These are phyloP conservation scores for Fusarium nygamai DNA, from an alignment of 2,329 filamentous ascomycete genomes.

Conservation along the genomic window DNA sequence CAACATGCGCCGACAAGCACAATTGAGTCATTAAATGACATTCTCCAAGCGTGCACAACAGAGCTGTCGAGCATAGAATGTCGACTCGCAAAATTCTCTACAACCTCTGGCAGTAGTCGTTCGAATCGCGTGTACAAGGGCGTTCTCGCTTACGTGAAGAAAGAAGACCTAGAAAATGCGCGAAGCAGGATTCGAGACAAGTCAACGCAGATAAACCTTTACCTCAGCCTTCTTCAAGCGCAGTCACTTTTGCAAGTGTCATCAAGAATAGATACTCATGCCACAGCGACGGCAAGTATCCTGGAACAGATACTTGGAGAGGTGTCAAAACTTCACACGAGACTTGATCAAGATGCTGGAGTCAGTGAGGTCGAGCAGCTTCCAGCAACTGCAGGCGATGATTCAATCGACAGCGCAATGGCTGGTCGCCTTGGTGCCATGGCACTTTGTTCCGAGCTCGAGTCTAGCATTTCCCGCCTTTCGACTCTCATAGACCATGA, in stretches of 20 bases:
- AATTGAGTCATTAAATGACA: background rate
- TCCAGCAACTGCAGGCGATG: background rate
- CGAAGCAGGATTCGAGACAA: slow-evolving; percentile 18
- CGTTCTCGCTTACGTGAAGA: slow-evolving; percentile 9
- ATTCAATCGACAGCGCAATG: background rate
- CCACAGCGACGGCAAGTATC: background rate
- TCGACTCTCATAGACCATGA: slow-evolving; percentile 6
- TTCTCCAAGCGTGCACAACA: background rate
- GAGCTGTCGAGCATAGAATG: background rate
- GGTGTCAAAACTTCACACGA: slow-evolving; percentile 3
- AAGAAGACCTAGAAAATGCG: slow-evolving; percentile 15
- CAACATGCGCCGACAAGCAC: background rate
- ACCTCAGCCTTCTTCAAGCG: slow-evolving; percentile 22
- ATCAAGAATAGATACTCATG: slow-evolving; percentile 3
- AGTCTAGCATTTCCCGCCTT: slow-evolving; percentile 16
- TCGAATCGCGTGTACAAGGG: background rate
- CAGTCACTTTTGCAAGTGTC: slow-evolving; percentile 14
- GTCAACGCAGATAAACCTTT: slow-evolving; percentile 14
- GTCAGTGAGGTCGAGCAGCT: background rate
- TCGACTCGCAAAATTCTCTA: background rate
- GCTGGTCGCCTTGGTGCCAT: background rate
- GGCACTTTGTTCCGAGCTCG: slow-evolving; percentile 14
- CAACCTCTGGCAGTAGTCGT: background rate
- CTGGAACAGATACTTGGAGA: slow-evolving; percentile 15
- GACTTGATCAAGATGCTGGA: background rate